Evolutionary conservation across 2,329 filamentous ascomycete genomes (phyloP), one percentile per base, ranked within the genome.

Genomic region (Bipolaris sorokiniana): DNA sequence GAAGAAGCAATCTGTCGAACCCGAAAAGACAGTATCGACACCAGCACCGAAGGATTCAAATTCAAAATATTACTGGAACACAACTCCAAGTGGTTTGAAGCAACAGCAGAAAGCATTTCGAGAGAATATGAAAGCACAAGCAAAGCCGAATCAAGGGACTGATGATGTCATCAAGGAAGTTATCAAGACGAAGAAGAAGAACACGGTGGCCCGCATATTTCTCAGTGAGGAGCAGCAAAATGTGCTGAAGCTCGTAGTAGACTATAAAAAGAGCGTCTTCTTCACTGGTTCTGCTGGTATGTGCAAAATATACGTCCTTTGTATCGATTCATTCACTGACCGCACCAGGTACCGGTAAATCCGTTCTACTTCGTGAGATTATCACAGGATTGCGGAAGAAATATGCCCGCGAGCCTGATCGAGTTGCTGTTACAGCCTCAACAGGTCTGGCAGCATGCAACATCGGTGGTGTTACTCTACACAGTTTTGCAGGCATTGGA

Each of bases 361-460:
- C 95, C 1, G 94, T 99, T 3, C 79, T 99, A 55, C 92, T 99
- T 84, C 86, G 93, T 62, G 88, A 96, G 63, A 97, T 98, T 59
- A 98, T 99, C 66, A 80, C 85, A 5, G 87, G 90, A 3, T 74
- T 99, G 48, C 90, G 90, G 58, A 86, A 86, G 61, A 97, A 96
- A 71, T 90, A 89, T 75, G 80, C 78, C 3, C 84, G 85, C 48
- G 91, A 97, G 63, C 87, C 89, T 0, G 95, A 97, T 72, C 85
- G 91, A 54, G 85, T 99, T 41, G 94, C 94, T 5, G 90, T 99
- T 23, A 98, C 95, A 1, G 95, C 95, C 7, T 99, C 95, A 0
- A 99, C 95, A 0, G 95, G 95, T 45, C 83, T 99, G 51, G 96
- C 95, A 47, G 95, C 95, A 18, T 98, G 94, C 79, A 98, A 99